Evolutionary conservation across 176 grass and related monocot species (phyloP).

Genomic region (Guadua angustifolia): DNA sequence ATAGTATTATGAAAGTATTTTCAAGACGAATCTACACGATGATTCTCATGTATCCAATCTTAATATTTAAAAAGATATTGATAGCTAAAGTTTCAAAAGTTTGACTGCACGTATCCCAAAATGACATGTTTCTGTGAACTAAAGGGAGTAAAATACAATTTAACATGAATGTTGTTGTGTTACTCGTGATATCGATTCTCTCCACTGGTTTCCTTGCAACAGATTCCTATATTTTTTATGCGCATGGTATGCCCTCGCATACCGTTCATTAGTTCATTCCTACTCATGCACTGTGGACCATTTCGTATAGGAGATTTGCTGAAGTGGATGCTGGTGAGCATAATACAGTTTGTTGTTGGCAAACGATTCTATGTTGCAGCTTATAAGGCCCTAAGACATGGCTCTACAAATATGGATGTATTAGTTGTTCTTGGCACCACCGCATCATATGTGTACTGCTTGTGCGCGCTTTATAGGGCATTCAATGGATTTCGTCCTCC

Average conservation of each 20-base stretch:
- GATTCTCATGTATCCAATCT: no score
- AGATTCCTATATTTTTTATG: constrained; percentile 97
- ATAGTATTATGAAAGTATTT: no score
- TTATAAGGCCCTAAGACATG: constrained; percentile 71
- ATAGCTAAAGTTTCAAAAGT: no score
- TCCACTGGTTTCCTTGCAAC: constrained; percentile 47
- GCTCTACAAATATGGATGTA: constrained; percentile 91
- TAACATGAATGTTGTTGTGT: constrained; percentile 34
- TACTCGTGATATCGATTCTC: constrained; percentile 41
- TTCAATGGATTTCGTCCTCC: constrained; percentile 65
- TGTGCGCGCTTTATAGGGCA: constrained; percentile 66
- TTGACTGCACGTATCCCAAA: no score
- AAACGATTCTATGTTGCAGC: constrained; percentile 83
- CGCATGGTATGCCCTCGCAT: constrained; percentile 80
- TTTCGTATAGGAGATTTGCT: constrained; percentile 73
- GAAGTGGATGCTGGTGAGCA: constrained; percentile 78
- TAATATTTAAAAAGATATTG: no score
- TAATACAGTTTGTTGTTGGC: constrained; percentile 85
- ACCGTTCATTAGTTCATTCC: constrained; percentile 64
- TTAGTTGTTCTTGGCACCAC: constrained; percentile 81
- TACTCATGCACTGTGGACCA: constrained; percentile 72
- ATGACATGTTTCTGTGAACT: no score
- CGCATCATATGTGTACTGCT: constrained; percentile 75
- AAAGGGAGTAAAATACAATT: neutral
- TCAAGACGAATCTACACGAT: no score